Evolutionary conservation across 1,284 basidiomycete species (phyloP), one percentile per base, ranked within the genome.

Genomic region (Ceratorhiza oryzae-sativae): DNA sequence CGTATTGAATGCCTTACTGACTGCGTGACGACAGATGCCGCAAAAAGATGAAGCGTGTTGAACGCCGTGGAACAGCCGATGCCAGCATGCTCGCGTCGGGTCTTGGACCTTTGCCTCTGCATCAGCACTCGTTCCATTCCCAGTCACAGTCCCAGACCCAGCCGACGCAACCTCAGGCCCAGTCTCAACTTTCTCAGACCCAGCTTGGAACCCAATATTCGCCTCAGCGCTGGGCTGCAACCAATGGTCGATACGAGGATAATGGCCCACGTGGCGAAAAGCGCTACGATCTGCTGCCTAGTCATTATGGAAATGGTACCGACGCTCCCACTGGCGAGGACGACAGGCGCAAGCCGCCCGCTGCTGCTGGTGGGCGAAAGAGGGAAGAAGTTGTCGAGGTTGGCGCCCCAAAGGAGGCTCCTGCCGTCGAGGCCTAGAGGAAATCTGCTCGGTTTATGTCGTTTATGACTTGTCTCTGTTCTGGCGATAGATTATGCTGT

Each of bases 41-140:
- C 67, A 93, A 93, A 80, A 92, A 93, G 80, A 92, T 92, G 91
- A 92, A 92, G 81, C 86, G 91, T 1, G 88, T 91, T 49, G 91
- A 92, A 79, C 83, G 89, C 18, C 83, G 90, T 10, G 90, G 73
- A 10, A 76, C 75, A n/a, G 51, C 53, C 49, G 75, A 75, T 34
- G 71, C 74, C 25, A 49, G 20, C n/a, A 55, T 61, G 23, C 53
- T 72, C 39, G 71, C 61, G 20, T 15, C 27, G 18, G 53, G 49
- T n/a, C 49, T 60, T 12, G 41, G 41, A 20, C 32, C 34, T 15
- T 34, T 42, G 3, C 41, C 58, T n/a, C 27, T 32, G 6, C 71
- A 72, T 45, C 71, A 72, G 32, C 53, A 63, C 25, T 62, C 71
- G 9, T 63, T 72, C 49, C 59, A 60, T 2, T 62, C 71, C 5